These are phyloP conservation scores for Omphalea diandra DNA, from an alignment of 441 rosid species.

Conservation along the genomic window DNA sequence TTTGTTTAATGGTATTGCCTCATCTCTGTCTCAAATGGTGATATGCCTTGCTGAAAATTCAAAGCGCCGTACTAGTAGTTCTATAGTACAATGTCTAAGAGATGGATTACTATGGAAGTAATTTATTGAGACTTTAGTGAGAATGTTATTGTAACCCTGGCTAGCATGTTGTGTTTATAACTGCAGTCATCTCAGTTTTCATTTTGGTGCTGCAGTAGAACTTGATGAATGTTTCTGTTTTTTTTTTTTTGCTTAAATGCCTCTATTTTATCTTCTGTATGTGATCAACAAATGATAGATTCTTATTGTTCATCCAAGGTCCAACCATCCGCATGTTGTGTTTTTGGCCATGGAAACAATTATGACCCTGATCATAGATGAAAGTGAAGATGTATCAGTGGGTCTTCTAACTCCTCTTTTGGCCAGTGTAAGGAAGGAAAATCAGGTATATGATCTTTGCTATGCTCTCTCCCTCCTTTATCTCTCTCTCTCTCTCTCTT, in stretches of 20 bases:
- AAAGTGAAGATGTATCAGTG: conserved; percentile 58
- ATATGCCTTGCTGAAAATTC: not conserved
- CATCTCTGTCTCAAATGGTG: conserved; percentile 6
- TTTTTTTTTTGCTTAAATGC: not conserved
- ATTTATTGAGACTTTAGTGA: not conserved
- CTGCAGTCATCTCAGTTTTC: too few relatives aligned
- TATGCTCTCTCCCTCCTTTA: not conserved
- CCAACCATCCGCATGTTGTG: conserved; percentile 52
- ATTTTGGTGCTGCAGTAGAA: too few relatives aligned
- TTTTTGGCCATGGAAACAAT: conserved; percentile 62
- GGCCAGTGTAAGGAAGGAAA: conserved; percentile 58
- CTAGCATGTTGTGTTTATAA: conserved; percentile 2
- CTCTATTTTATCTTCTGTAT: conserved; percentile 4
- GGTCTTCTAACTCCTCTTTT: conserved; percentile 58
- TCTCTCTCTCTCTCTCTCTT: too few relatives aligned
- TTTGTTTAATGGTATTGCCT: not conserved
- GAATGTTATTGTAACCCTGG: too few relatives aligned
- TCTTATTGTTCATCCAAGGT: conserved; percentile 40
- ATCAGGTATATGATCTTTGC: conserved; percentile 43
- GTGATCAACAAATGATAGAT: conserved; percentile 13
- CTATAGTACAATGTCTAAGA: not conserved
- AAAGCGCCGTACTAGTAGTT: not conserved
- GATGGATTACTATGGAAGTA: not conserved
- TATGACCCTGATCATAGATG: conserved; percentile 62
- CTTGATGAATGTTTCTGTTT: conserved; percentile 12